phyloP scores from a whole-genome alignment of 805 yeast genomes.

The Schizosaccharomyces japonicus region DNA sequence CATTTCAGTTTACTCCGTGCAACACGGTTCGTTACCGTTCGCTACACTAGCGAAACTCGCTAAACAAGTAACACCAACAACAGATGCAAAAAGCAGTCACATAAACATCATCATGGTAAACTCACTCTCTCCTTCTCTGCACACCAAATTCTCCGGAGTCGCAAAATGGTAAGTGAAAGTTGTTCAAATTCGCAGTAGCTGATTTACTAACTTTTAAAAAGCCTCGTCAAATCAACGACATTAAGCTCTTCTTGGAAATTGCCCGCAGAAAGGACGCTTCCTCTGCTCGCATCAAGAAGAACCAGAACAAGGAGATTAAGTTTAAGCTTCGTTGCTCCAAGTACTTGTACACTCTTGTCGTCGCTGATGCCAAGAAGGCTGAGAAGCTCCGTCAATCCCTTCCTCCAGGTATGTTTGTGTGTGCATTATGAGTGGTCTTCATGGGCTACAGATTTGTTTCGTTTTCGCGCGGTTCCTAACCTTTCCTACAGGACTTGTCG shows the following conservation, averaged over 20 bases:
- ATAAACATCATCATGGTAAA: not conserved
- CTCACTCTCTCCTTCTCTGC: not conserved
- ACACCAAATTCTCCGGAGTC: not conserved
- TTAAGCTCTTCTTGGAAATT: conserved; percentile 90
- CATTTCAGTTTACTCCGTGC: no score
- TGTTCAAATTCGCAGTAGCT: not conserved
- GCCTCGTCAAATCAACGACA: conserved; percentile 28
- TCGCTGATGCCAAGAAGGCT: conserved; percentile 89
- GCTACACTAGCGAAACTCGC: no score
- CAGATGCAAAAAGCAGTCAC: conserved; percentile 3
- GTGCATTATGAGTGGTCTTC: not conserved
- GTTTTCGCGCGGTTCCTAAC: not conserved
- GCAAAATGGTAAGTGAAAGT: not conserved
- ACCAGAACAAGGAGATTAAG: conserved; percentile 83
- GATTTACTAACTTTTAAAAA: not conserved
- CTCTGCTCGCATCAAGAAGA: conserved; percentile 82
- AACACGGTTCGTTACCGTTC: no score
- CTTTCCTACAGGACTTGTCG: conserved; percentile 4
- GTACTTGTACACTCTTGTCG: conserved; percentile 82
- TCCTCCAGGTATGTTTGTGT: conserved; percentile 36
- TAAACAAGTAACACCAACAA: no score
- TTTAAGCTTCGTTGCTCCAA: conserved; percentile 96
- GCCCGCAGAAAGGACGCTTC: conserved; percentile 67
- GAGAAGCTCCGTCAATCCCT: conserved; percentile 91
- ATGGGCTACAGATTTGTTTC: not conserved